phyloP scores from a whole-genome alignment of 192 early-diverging fungal species.

The Coemansia sp. region DNA sequence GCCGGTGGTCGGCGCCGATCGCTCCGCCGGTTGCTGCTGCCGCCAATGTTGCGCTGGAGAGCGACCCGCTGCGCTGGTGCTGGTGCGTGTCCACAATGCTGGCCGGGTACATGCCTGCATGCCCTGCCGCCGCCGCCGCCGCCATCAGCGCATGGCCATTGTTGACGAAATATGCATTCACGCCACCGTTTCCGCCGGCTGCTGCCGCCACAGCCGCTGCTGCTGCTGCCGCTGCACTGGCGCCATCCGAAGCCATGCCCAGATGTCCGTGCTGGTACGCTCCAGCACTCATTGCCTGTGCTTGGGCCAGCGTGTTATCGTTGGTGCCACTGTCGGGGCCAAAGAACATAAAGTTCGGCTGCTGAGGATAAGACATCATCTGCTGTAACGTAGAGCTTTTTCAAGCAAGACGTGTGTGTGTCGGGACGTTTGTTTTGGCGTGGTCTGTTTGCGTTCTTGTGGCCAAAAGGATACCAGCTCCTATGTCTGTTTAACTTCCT shows the following conservation, averaged over 20 bases:
- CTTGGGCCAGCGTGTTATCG: constrained; percentile 1
- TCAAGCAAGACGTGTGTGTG: not conserved
- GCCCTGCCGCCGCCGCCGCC: constrained; percentile 15
- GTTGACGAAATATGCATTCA: constrained; percentile 27
- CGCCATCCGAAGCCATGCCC: not conserved
- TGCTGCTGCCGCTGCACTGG: constrained; percentile 15
- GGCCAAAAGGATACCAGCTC: constrained; percentile 1
- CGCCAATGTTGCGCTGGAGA: constrained; percentile 14
- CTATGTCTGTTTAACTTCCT: not conserved
- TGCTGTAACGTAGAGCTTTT: constrained; percentile 1
- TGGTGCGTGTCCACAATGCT: constrained; percentile 3
- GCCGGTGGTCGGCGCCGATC: constrained; percentile 36
- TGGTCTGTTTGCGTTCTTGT: constrained; percentile 1
- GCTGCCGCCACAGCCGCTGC: constrained; percentile 6
- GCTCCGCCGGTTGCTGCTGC: constrained; percentile 36
- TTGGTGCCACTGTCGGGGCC: constrained; percentile 9
- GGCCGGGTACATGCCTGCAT: constrained; percentile 25
- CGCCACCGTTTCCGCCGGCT: constrained; percentile 2
- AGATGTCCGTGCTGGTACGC: constrained; percentile 6
- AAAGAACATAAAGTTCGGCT: constrained; percentile 39
- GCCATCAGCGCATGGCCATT: constrained; percentile 12
- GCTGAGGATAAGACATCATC: constrained; percentile 38
- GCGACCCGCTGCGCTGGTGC: not conserved
- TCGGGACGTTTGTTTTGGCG: not conserved
- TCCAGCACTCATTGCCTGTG: constrained; percentile 12